Conservation (phyloP, 75 land plant genomes). For the Cupressus sempervirens region DNA sequence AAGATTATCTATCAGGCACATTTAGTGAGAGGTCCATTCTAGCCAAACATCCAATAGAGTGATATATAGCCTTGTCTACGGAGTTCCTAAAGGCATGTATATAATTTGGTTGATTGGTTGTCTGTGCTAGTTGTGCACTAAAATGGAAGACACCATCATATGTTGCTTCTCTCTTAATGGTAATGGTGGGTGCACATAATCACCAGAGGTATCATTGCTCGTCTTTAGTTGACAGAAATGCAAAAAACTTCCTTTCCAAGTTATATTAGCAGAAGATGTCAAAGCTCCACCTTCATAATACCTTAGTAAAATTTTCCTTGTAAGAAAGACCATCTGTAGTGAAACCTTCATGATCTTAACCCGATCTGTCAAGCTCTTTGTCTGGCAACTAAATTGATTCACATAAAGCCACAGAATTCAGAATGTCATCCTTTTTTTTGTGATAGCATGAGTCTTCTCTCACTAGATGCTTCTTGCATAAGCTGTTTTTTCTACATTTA, state of each 20-base stretch:
- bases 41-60: too few relatives aligned
- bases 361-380: constrained; percentile 32
- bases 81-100: too few relatives aligned
- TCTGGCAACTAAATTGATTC: background rate
- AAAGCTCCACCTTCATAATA: constrained; percentile 79
- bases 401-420: too few relatives aligned
- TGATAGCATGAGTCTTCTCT: too few relatives aligned
- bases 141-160: constrained; percentile 76
- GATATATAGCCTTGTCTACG: too few relatives aligned
- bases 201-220: constrained; percentile 26
- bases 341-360: constrained; percentile 38
- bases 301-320: constrained; percentile 72
- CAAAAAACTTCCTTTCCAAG: constrained; percentile 12
- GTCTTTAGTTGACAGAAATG: background rate
- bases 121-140: too few relatives aligned
- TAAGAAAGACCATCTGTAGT: constrained; percentile 55
- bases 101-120: too few relatives aligned
- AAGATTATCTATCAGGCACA: too few relatives aligned
- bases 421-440: too few relatives aligned
- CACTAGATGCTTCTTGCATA: too few relatives aligned
- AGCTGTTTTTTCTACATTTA: too few relatives aligned
- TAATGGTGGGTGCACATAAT: constrained; percentile 88
- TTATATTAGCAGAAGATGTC: constrained; percentile 19
- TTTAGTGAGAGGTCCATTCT: too few relatives aligned
- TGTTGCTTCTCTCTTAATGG: constrained; percentile 85